A percentile compares a stretch with the other conserved stretches of the same genome.
Conservation (phyloP, 805 yeast species). For the Candida multigemmis region DNA sequence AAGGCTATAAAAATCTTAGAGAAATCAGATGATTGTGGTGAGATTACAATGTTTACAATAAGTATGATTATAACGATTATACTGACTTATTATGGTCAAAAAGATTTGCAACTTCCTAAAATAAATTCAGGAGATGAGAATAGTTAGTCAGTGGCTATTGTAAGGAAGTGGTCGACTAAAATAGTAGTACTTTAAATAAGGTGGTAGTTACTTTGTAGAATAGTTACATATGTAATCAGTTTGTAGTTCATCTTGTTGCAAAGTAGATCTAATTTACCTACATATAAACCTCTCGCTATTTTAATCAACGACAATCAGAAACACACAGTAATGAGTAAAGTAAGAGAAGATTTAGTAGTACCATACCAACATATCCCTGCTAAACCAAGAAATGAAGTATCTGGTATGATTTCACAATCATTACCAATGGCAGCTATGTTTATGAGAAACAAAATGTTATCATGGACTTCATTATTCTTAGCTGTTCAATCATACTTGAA, state of each 20-base stretch:
- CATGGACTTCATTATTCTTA: conserved; percentile 49
- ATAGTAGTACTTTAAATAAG: neutral
- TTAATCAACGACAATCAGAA: too few species aligned
- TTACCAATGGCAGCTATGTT: conserved; percentile 67
- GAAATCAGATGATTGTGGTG: conserved; percentile 4
- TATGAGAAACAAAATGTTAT: conserved; percentile 46
- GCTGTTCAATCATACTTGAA: conserved; percentile 40
- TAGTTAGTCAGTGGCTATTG: neutral
- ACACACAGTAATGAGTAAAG: conserved; percentile 12
- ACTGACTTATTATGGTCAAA: conserved; percentile 25
- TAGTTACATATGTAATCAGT: neutral
- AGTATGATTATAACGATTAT: conserved; percentile 23
- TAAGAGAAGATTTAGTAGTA: conserved; percentile 23
- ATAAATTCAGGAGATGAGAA: too few species aligned
- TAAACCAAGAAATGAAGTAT: conserved; percentile 35
- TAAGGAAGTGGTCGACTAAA: neutral
- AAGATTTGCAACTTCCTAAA: too few species aligned
- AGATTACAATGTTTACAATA: conserved; percentile 13
- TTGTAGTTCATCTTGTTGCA: neutral
- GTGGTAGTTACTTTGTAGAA: neutral
- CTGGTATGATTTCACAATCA: conserved; percentile 40
- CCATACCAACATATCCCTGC: conserved; percentile 42
- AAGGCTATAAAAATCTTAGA: conserved; percentile 23
- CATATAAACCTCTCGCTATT: too few species aligned
- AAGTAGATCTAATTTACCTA: too few species aligned